These are phyloP conservation scores for Penicillium verhagenii DNA, from an alignment of 495 filamentous ascomycete genomes.

Conservation along the genomic window DNA sequence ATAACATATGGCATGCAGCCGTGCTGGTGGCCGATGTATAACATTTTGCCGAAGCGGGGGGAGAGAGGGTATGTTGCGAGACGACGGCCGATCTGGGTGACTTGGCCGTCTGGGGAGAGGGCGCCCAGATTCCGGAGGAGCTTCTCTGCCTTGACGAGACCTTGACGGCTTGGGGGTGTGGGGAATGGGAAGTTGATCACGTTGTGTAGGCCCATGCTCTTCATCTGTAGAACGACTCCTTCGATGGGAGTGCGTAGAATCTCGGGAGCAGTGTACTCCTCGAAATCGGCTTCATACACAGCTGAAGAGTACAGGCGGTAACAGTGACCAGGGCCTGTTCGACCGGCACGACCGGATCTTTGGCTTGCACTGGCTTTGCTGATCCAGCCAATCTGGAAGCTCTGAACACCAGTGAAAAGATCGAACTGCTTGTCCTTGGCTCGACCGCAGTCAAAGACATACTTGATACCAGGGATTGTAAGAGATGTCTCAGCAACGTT, in stretches of 20 bases:
- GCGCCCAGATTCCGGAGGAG: slow-evolving; percentile 74
- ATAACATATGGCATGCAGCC: slow-evolving; percentile 83
- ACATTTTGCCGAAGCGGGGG: slow-evolving; percentile 86
- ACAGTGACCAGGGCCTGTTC: slow-evolving; percentile 95
- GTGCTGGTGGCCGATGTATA: slow-evolving; percentile 81
- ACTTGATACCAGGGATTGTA: slow-evolving; percentile 93
- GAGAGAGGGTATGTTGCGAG: slow-evolving; percentile 87
- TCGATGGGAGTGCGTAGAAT: slow-evolving; percentile 91
- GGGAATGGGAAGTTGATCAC: slow-evolving; percentile 98
- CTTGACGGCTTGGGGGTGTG: slow-evolving; percentile 78
- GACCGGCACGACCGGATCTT: slow-evolving; percentile 88
- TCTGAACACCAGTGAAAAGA: slow-evolving; percentile 82
- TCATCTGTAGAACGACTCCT: slow-evolving; percentile 88
- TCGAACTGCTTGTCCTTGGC: slow-evolving; percentile 91
- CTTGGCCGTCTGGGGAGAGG: slow-evolving; percentile 63
- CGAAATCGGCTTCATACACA: slow-evolving; percentile 88
- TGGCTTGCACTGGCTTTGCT: slow-evolving; percentile 96
- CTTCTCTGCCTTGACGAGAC: slow-evolving; percentile 81
- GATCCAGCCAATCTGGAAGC: slow-evolving; percentile 92
- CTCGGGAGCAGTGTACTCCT: slow-evolving; percentile 83
- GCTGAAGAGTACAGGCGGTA: slow-evolving; percentile 93
- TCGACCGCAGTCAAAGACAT: slow-evolving; percentile 93
- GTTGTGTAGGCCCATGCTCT: slow-evolving; percentile 88
- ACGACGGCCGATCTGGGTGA: slow-evolving; percentile 72
- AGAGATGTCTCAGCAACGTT: slow-evolving; percentile 97